Percentiles rank a stretch among this genome's conserved stretches.
Evolutionary conservation across 1,284 basidiomycete genomes (phyloP).

Genomic region (Rhodotorula sp.): DNA sequence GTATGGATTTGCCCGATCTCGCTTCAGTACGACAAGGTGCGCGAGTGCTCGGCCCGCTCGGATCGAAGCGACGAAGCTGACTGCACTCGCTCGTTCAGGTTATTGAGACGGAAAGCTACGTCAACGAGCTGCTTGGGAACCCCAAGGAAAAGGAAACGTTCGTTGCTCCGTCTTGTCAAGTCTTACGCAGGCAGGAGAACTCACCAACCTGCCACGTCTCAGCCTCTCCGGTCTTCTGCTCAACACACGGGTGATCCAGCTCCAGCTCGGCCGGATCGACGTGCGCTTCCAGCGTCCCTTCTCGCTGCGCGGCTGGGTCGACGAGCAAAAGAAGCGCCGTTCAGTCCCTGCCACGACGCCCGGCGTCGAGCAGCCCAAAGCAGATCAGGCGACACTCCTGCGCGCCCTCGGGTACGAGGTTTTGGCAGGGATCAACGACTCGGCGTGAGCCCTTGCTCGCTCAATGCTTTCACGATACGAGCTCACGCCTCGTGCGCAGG

Average conservation of each 20-base stretch:
- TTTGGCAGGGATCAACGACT: slow-evolving; percentile 51
- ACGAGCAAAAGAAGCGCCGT: slow-evolving; percentile 46
- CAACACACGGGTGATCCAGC: slow-evolving; percentile 47
- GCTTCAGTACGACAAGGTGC: slow-evolving; percentile 52
- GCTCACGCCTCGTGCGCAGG: background rate
- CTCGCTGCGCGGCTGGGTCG: slow-evolving; percentile 49
- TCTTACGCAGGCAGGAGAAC: too few relatives aligned
- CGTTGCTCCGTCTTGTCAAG: background rate
- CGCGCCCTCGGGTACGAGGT: slow-evolving; percentile 51
- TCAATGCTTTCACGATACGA: too few relatives aligned
- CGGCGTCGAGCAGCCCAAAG: slow-evolving; percentile 17
- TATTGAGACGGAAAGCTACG: slow-evolving; percentile 52
- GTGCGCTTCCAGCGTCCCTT: slow-evolving; percentile 53
- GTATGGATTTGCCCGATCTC: slow-evolving; percentile 51
- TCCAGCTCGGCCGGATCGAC: slow-evolving; percentile 52
- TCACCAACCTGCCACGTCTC: too few relatives aligned
- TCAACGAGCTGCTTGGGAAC: slow-evolving; percentile 51
- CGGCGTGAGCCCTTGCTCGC: slow-evolving; percentile 22
- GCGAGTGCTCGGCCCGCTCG: background rate
- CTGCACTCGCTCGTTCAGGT: slow-evolving; percentile 31
- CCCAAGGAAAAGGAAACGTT: slow-evolving; percentile 52
- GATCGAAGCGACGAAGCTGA: slow-evolving; percentile 42
- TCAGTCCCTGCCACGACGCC: slow-evolving; percentile 13
- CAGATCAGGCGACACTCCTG: slow-evolving; percentile 46
- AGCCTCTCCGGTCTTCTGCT: slow-evolving; percentile 48